A percentile compares a stretch with the other conserved stretches of the same genome.
Evolutionary conservation across 2,329 filamentous ascomycete species (phyloP).

Genomic region (Torrubiella hemipterigena): DNA sequence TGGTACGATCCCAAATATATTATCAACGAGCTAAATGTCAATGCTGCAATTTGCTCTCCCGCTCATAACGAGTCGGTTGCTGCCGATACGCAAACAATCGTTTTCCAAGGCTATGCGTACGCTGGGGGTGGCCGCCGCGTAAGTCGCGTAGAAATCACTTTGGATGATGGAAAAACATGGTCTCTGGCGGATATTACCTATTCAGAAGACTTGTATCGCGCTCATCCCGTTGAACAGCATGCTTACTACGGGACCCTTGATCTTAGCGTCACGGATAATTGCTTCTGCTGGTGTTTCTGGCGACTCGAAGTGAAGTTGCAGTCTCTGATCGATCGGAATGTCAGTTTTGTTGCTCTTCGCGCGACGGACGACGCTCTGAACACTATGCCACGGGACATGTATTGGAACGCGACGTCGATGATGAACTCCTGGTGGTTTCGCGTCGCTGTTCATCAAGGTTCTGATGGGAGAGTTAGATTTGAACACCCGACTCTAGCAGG

Average conservation of each 20-base stretch:
- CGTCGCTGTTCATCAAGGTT: constrained; percentile 52
- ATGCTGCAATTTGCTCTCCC: constrained; percentile 64
- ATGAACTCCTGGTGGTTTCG: constrained; percentile 90
- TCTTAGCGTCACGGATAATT: constrained; percentile 62
- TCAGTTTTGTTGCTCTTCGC: constrained; percentile 51
- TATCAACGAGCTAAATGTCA: constrained; percentile 75
- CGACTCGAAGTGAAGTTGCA: constrained; percentile 49
- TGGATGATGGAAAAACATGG: constrained; percentile 33
- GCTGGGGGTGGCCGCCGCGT: constrained; percentile 66
- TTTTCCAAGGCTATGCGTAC: constrained; percentile 65
- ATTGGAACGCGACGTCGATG: constrained; percentile 83
- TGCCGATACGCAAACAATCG: constrained; percentile 22
- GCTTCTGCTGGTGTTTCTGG: constrained; percentile 84
- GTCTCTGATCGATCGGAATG: constrained; percentile 48
- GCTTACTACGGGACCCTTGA: constrained; percentile 63
- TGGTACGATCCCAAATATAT: constrained; percentile 80
- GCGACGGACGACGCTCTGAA: constrained; percentile 80
- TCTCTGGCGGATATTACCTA: constrained; percentile 61
- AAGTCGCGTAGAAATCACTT: constrained; percentile 35
- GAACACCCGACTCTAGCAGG: constrained; percentile 56
- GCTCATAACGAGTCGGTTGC: constrained; percentile 52
- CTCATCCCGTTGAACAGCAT: constrained; percentile 36
- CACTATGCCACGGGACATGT: constrained; percentile 75
- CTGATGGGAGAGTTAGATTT: constrained; percentile 51
- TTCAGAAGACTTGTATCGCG: constrained; percentile 68